phyloP scores from a whole-genome alignment of 805 yeast genomes.

The Kodamaea jinghongensis region DNA sequence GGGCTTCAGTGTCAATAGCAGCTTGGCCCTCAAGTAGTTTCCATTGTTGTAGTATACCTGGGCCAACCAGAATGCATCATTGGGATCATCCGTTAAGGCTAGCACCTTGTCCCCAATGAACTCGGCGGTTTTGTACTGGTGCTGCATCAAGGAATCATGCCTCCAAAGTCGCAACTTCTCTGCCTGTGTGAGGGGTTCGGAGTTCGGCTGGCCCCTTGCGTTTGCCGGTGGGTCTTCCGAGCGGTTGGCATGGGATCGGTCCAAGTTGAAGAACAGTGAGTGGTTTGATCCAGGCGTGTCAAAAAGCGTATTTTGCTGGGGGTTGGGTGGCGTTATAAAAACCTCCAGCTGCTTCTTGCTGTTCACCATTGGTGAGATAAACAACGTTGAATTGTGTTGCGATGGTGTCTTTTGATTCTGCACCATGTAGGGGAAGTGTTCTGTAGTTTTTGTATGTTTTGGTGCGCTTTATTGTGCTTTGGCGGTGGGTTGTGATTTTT shows the following conservation, averaged over 20 bases:
- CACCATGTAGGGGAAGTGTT: background rate
- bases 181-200: slow-evolving; percentile 65
- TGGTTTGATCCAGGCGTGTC: slow-evolving; percentile 42
- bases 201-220: slow-evolving; percentile 5
- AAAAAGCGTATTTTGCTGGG: slow-evolving; percentile 34
- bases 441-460: background rate
- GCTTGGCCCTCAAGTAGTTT: slow-evolving; percentile 74
- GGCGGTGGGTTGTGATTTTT: slow-evolving; percentile 1
- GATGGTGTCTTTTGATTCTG: slow-evolving; percentile 34
- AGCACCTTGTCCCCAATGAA: slow-evolving; percentile 89
- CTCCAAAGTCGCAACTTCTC: slow-evolving; percentile 89
- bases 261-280: slow-evolving; percentile 38
- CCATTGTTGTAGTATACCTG: slow-evolving; percentile 81
- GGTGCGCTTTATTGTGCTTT: background rate
- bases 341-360: slow-evolving; percentile 36
- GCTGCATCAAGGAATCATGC: slow-evolving; percentile 89
- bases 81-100: slow-evolving; percentile 79
- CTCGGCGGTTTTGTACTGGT: slow-evolving; percentile 85
- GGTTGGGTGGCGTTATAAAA: slow-evolving; percentile 49
- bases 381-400: slow-evolving; percentile 71
- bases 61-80: slow-evolving; percentile 95
- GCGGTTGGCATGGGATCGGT: slow-evolving; percentile 13
- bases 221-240: slow-evolving; percentile 7
- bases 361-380: slow-evolving; percentile 65
- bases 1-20: slow-evolving; percentile 54